A percentile compares a stretch with the other conserved stretches of the same genome.
These are phyloP conservation scores for Westerdykella ornata DNA, from an alignment of 2,329 filamentous ascomycete genomes.

Conservation along the genomic window DNA sequence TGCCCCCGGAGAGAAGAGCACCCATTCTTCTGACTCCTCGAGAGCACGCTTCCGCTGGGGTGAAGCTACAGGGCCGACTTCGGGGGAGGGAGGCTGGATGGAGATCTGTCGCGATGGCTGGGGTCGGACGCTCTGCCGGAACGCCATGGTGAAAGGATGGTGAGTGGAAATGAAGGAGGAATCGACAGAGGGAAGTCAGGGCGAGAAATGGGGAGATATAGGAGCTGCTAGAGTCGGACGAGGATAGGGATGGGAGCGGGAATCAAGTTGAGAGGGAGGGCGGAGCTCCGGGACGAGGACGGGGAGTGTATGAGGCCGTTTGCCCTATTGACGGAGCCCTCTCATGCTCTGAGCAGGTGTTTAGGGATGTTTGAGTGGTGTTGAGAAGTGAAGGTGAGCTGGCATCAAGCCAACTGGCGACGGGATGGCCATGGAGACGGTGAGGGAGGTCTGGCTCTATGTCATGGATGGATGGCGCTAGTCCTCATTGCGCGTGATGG, in stretches of 20 bases:
- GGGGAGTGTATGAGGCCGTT: too few relatives aligned
- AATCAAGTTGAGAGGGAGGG: background rate
- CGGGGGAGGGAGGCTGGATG: constrained; percentile 25
- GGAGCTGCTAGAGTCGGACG: background rate
- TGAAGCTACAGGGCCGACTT: constrained; percentile 23
- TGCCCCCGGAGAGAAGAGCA: constrained; percentile 68
- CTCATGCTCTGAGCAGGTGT: background rate
- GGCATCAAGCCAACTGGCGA: background rate
- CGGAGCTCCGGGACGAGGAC: background rate
- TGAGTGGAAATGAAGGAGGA: background rate
- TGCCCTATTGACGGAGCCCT: background rate
- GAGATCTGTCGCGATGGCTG: constrained; percentile 31
- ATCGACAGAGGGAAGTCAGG: background rate
- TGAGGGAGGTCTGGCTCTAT: constrained; percentile 13
- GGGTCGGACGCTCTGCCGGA: constrained; percentile 35
- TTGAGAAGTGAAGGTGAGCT: background rate
- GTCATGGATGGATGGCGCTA: constrained; percentile 13
- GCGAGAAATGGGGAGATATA: background rate
- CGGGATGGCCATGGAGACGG: background rate
- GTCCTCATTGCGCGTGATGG: too few relatives aligned
- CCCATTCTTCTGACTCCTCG: constrained; percentile 86
- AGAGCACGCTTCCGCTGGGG: constrained; percentile 43
- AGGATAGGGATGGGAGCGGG: background rate
- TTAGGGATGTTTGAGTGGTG: background rate
- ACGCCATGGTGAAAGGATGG: constrained; percentile 27